Base-by-base conservation (phyloP, 345 rosid genomes). In the Odontarrhena argentea region DNA sequence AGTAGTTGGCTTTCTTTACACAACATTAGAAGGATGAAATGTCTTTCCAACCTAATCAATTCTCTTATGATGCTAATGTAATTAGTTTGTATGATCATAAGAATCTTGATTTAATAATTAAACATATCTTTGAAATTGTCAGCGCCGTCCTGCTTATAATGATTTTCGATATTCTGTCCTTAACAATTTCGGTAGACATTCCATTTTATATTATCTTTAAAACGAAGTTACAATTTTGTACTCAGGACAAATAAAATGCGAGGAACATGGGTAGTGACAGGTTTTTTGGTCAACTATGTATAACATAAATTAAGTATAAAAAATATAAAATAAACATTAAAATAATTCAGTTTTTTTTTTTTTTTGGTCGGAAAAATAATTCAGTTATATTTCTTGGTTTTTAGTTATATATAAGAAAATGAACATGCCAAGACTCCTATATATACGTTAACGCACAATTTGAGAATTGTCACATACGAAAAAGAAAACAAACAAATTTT, bases 71-170 rank as follows among this genome's bases (percentile, higher is more conserved):
- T 36, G 63, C 26, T 36, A 53, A 52, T 44, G 41, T 50, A 26
- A 44, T 61, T 62, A 63, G 68, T 63, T 18, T 63, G 68, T 37
- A 63, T 18, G 68, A 54, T 70, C 63, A 11, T 63, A 38, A 24
- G 22, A 22, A 63, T 53, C 48, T 62, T 70, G 25, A 8, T 54
- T 62, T 53, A 26, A 34, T 35, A 71, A 37, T 15, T 14, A 37
- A 71, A 6, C 75, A 63, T 55, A 63, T 63, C 64, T 71, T 61
- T 70, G 62, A 70, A 70, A 38, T 47, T 47, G 37, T 55, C 69
- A 71, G 49, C 34, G 35, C 53, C 53, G 60, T 51, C 53, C 45
- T 50, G 44, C 42, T 41, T 68, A 40, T 68, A 50, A 52, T 43
- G 41, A 42, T 11, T 43, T 48, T 42, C n/a, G 35, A 48, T 34